These are phyloP conservation scores for Oehlia diaphana DNA, from an alignment of 192 early-diverging fungal genomes.

Conservation along the genomic window DNA sequence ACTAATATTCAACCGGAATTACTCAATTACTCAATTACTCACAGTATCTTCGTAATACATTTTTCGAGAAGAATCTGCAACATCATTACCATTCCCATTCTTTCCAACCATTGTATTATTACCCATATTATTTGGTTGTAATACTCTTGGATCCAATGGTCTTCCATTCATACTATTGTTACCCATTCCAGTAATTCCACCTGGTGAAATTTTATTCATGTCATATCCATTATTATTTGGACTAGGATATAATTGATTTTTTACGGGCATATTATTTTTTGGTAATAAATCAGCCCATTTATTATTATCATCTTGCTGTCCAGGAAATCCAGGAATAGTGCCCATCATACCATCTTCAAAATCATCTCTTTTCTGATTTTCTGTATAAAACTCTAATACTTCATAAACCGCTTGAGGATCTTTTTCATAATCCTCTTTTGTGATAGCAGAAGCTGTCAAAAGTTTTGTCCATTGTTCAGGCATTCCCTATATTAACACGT, in stretches of 20 bases:
- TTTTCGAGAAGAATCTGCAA: conserved; percentile 2
- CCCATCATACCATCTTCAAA: conserved; percentile 38
- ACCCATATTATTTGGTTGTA: background rate
- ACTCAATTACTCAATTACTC: background rate
- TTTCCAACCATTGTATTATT: background rate
- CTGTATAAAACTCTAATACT: conserved; percentile 98
- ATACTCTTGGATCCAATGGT: background rate
- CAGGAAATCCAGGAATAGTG: conserved; percentile 33
- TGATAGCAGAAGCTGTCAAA: conserved; percentile 90
- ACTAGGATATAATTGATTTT: conserved; percentile 30
- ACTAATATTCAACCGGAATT: background rate
- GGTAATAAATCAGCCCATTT: conserved; percentile 63
- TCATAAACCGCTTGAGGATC: conserved; percentile 98
- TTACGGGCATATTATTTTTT: conserved; percentile 36
- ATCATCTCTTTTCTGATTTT: conserved; percentile 63
- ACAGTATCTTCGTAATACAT: conserved; percentile 25
- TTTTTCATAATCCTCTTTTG: conserved; percentile 96
- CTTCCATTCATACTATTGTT: conserved; percentile 3
- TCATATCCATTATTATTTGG: conserved; percentile 39
- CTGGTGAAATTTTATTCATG: conserved; percentile 28
- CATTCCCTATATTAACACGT: conserved; percentile 62
- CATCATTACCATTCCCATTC: background rate
- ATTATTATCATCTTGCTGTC: conserved; percentile 46
- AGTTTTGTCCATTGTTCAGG: conserved; percentile 95
- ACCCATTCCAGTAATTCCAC: background rate